Evolutionary conservation across 257 asterid species (phyloP).

Genomic region (Plectranthus barbatus): DNA sequence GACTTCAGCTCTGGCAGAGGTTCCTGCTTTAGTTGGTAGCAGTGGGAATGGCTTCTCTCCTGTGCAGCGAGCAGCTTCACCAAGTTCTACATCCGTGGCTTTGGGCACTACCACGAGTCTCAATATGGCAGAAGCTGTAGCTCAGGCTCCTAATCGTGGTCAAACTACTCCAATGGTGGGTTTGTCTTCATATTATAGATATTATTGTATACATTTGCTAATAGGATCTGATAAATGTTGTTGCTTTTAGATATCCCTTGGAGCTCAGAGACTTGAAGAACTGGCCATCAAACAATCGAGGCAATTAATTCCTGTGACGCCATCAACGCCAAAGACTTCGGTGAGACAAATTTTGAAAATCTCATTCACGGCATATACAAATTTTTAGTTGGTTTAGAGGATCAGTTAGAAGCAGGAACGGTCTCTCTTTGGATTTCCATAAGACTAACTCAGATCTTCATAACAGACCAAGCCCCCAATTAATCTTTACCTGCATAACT

Average conservation of each 20-base stretch:
- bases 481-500: no score
- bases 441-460: no score
- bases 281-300: constrained; percentile 70
- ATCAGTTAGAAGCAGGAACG: no score
- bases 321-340: constrained; percentile 50
- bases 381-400: no score
- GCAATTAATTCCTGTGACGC: constrained; percentile 72
- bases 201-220: constrained; percentile 5
- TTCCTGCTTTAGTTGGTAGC: constrained; percentile 34
- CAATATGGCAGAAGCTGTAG: constrained; percentile 80
- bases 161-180: constrained; percentile 50
- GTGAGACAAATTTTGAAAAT: constrained; percentile 27
- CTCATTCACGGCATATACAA: background rate
- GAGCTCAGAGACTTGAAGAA: constrained; percentile 69
- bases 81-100: constrained; percentile 24
- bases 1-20: constrained; percentile 83
- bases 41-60: constrained; percentile 30
- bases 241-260: constrained; percentile 42
- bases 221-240: background rate
- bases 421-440: no score
- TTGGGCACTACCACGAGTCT: constrained; percentile 32
- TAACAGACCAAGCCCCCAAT: no score
- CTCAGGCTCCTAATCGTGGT: constrained; percentile 54
- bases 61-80: constrained; percentile 32
- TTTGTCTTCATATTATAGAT: background rate